These are phyloP conservation scores for Aspergillus pseudoviridinutans DNA, from an alignment of 2,329 filamentous ascomycete genomes.

Conservation along the genomic window DNA sequence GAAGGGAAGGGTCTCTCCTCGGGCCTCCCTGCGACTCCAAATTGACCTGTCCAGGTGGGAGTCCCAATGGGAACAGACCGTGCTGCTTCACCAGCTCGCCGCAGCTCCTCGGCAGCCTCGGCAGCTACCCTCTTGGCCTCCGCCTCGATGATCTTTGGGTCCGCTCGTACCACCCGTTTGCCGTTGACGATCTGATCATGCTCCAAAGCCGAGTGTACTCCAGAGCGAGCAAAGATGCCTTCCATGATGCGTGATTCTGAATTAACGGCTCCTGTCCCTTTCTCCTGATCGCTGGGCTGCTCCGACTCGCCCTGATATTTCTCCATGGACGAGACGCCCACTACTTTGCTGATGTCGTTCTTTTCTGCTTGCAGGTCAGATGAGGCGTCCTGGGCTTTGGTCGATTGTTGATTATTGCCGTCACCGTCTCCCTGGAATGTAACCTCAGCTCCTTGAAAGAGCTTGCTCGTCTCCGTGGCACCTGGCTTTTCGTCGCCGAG, in stretches of 20 bases:
- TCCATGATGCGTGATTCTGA: conserved; percentile 76
- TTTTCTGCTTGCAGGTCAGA: conserved; percentile 28
- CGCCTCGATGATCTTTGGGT: conserved; percentile 71
- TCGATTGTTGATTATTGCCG: not conserved
- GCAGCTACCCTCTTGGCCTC: conserved; percentile 78
- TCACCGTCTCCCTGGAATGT: conserved; percentile 48
- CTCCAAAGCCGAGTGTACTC: conserved; percentile 85
- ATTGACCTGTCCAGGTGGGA: conserved; percentile 88
- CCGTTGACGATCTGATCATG: conserved; percentile 88
- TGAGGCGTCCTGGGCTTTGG: not conserved
- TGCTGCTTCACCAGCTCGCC: conserved; percentile 68
- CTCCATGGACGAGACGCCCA: conserved; percentile 62
- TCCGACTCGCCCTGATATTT: conserved; percentile 54
- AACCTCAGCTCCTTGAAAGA: conserved; percentile 87
- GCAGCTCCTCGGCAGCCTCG: conserved; percentile 71
- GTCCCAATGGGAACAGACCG: conserved; percentile 72
- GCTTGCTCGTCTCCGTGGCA: conserved; percentile 74
- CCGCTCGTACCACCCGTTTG: conserved; percentile 66
- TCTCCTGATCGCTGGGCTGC: conserved; percentile 16
- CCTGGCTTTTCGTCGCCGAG: conserved; percentile 64
- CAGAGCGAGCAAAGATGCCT: conserved; percentile 80
- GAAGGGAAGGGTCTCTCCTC: conserved; percentile 48
- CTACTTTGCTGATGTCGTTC: conserved; percentile 50
- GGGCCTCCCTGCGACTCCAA: conserved; percentile 71
- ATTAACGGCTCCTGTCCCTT: conserved; percentile 26